Evolutionary conservation across 164 flowering plant genomes (phyloP).

Genomic region (Umbellularia californica): DNA sequence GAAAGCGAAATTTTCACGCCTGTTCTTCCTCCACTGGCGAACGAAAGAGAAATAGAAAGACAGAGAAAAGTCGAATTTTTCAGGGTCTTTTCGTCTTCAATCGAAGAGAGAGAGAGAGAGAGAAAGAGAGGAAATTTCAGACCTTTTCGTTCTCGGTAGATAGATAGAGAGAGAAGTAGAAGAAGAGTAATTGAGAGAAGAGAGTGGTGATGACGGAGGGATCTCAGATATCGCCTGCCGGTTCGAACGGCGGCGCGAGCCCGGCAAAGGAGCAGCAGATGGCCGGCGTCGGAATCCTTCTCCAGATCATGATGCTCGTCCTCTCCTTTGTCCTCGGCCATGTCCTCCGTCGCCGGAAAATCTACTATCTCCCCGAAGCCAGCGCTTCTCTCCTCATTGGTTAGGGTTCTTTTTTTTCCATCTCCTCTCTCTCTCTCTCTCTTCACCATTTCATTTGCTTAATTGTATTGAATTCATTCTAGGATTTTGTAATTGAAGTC

Average conservation of each 20-base stretch:
- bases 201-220: slow-evolving; percentile 20
- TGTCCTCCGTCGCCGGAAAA: slow-evolving; percentile 82
- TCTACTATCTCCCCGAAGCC: slow-evolving; percentile 95
- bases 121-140: neutral
- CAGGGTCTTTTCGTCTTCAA: neutral
- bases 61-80: neutral
- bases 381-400: slow-evolving; percentile 98
- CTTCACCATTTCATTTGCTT: too few species aligned
- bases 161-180: neutral
- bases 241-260: slow-evolving; percentile 25
- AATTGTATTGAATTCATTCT: too few species aligned
- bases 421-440: neutral
- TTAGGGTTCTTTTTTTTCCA: slow-evolving; percentile 8
- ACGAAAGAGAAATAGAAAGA: neutral
- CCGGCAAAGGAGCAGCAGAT: slow-evolving; percentile 94
- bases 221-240: slow-evolving; percentile 43
- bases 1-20: too few species aligned
- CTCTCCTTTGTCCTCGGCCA: slow-evolving; percentile 95
- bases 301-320: slow-evolving; percentile 99
- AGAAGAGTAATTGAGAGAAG: neutral
- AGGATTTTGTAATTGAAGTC: too few species aligned
- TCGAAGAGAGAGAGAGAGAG: neutral
- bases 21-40: too few species aligned
- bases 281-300: slow-evolving; percentile 94
- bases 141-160: neutral